Conservation (phyloP, 495 filamentous ascomycete genomes). For the Penicillium canariense region DNA sequence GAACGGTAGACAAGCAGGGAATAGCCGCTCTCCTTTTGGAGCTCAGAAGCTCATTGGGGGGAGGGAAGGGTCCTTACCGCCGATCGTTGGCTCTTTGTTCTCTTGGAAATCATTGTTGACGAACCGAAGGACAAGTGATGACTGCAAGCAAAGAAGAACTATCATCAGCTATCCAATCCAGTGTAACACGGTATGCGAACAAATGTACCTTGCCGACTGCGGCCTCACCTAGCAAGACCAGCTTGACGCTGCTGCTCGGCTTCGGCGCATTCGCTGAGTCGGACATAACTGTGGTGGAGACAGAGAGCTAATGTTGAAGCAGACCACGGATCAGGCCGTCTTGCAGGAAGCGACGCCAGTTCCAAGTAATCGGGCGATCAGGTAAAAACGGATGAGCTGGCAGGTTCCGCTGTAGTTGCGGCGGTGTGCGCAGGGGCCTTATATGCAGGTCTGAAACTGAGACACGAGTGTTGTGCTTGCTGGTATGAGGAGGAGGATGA, state of each 20-base stretch:
- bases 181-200: constrained; percentile 8
- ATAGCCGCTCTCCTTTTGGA: constrained; percentile 3
- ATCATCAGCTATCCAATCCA: constrained; percentile 19
- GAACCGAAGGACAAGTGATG: constrained; percentile 94
- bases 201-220: constrained; percentile 90
- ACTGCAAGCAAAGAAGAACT: constrained; percentile 51
- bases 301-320: background rate
- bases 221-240: constrained; percentile 93
- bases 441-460: constrained; percentile 5
- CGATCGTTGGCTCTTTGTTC: constrained; percentile 99
- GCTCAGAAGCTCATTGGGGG: constrained; percentile 1
- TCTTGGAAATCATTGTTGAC: constrained; percentile 99
- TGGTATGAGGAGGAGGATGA: constrained; percentile 2
- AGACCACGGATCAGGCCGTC: constrained; percentile 33
- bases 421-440: constrained; percentile 9
- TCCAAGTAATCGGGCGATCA: constrained; percentile 25
- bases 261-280: constrained; percentile 67
- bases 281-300: constrained; percentile 36
- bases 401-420: constrained; percentile 24
- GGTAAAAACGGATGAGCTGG: constrained; percentile 26
- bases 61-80: constrained; percentile 62
- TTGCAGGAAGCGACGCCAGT: constrained; percentile 27
- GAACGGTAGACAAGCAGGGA: background rate
- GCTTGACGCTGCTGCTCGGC: constrained; percentile 98
- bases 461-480: background rate